Conservation (phyloP, 139 green algal species). For the Tetradesmus obliquus region DNA sequence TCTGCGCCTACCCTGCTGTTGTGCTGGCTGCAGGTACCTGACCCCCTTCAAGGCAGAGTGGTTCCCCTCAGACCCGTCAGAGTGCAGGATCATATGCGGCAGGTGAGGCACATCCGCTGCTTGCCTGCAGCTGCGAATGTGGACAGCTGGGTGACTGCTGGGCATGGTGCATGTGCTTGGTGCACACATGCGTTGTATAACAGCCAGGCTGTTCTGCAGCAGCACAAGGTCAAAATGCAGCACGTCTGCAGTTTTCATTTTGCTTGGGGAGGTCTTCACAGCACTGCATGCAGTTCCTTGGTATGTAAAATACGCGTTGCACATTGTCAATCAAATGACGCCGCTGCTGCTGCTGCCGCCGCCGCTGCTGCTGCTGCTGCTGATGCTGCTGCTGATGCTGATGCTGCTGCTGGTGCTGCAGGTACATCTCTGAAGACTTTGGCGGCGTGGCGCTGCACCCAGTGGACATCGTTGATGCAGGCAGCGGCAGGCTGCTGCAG, state of each 20-base stretch:
- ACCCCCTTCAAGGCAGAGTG: constrained; percentile 91
- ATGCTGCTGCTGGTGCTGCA: constrained; percentile 18
- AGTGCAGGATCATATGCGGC: constrained; percentile 79
- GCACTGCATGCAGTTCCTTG: no score
- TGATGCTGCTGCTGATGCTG: neutral
- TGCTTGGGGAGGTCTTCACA: no score
- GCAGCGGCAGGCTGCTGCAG: constrained; percentile 68
- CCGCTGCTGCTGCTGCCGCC: neutral
- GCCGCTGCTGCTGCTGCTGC: neutral
- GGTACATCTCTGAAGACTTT: constrained; percentile 94
- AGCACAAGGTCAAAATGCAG: neutral
- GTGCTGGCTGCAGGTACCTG: constrained; percentile 20
- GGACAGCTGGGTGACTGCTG: neutral
- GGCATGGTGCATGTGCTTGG: neutral
- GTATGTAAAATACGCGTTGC: no score
- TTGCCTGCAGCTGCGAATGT: neutral
- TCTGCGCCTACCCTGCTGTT: neutral
- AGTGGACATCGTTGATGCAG: constrained; percentile 85
- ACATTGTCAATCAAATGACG: neutral
- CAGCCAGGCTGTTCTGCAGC: neutral
- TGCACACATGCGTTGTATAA: neutral
- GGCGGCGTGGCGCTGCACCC: constrained; percentile 87
- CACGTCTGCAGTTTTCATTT: neutral
- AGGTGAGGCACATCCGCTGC: constrained; percentile 56
- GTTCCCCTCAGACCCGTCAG: constrained; percentile 84